Evolutionary conservation across 768 basidiomycete genomes (phyloP), one percentile per base, ranked within the genome.

Genomic region (Leccinum imitatum): DNA sequence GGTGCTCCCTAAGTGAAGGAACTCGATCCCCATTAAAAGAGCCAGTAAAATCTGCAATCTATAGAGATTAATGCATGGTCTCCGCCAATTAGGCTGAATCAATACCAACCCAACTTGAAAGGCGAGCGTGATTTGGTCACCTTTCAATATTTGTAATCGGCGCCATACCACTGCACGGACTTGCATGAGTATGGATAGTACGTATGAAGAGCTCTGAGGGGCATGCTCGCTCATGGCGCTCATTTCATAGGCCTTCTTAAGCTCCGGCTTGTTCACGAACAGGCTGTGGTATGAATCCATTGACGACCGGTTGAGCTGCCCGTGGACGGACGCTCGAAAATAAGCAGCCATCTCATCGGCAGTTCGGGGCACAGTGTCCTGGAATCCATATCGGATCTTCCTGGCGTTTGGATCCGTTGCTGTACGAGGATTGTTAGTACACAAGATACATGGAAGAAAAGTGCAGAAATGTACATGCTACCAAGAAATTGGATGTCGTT

Each of bases 381-480:
- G 72, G 47, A 78, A 73, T 3, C 78, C 80, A 1, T 71, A 53
- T 21, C 83, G 80, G 4, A 77, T 67, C 17, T 78, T 82, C 51
- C 90, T 86, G 0, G 80, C 84, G 21, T 77, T 77, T 2, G 86
- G 82, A 63, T 89, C 85, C 4, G 87, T 88, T 8, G 83, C 85
- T 62, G 35, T 1, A 19, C 3, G 15, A 19, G 4, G 13, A 23
- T 8, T 0, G 27, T 62, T 2, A 56, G 44, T 6, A 25, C 2
- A 6, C 1, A 33, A 53, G 30, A 13, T 10, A 14, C 10, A 21
- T 14, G 17, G 11, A 13, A n/a, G 17, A 7, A 17, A 8, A 4
- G 25, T 86, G 17, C n/a, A 85, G 10, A 23, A 27, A 57, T 73
- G 10, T 50, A 76, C 77, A 71, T 6, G 76, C 71, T 46, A 84